These are phyloP conservation scores for Dalbergia cultrata DNA, from an alignment of 306 rosid genomes.

Conservation along the genomic window DNA sequence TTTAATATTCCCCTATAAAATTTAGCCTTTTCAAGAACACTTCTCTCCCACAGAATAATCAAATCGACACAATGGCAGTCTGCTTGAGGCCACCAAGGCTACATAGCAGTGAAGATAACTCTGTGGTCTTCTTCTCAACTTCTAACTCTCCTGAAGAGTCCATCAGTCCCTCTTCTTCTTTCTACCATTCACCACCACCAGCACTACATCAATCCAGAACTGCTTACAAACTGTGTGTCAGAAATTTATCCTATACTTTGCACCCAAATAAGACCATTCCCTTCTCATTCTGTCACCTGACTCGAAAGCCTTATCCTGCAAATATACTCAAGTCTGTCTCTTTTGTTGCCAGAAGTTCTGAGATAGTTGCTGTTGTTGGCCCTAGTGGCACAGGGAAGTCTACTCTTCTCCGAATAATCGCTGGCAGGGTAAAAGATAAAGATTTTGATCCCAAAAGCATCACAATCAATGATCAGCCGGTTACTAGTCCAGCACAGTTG, in stretches of 20 bases:
- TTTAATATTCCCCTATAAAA: constrained; percentile 34
- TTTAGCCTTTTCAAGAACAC: constrained; percentile 36
- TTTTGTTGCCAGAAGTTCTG: constrained; percentile 71
- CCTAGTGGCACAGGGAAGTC: constrained; percentile 97
- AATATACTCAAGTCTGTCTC: constrained; percentile 79
- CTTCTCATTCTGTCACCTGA: constrained; percentile 49
- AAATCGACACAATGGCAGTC: constrained; percentile 49
- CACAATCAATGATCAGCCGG: constrained; percentile 61
- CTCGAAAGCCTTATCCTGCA: constrained; percentile 59
- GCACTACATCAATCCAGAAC: constrained; percentile 41
- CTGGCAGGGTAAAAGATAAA: constrained; percentile 65
- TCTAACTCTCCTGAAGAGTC: constrained; percentile 77
- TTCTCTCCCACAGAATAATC: constrained; percentile 31
- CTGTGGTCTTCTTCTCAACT: constrained; percentile 64
- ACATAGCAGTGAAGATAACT: constrained; percentile 67
- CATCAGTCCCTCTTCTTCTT: constrained; percentile 66
- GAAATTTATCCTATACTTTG: constrained; percentile 67
- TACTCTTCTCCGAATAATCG: constrained; percentile 69
- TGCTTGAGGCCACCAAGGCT: constrained; percentile 55
- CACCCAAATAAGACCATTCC: constrained; percentile 52
- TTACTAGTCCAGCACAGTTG: constrained; percentile 66
- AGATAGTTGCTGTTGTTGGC: constrained; percentile 85
- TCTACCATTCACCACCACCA: constrained; percentile 57
- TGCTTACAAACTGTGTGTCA: constrained; percentile 58
- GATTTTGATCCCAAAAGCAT: constrained; percentile 65